Evolutionary conservation across 2,329 filamentous ascomycete species (phyloP).

Genomic region (Zymoseptoria brevis): DNA sequence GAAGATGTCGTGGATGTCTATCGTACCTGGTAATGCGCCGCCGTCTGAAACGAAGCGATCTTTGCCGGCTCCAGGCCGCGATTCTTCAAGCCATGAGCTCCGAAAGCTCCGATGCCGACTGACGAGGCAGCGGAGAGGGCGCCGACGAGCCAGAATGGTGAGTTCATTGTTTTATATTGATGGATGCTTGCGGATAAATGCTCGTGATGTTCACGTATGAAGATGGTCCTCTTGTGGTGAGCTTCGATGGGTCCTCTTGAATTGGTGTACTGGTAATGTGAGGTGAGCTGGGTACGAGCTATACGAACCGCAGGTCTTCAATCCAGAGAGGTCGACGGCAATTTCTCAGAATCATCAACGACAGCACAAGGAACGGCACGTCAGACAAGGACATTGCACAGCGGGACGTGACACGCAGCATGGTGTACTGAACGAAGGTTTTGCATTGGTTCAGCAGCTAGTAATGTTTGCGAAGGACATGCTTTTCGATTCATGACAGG

Average conservation of each 20-base stretch:
- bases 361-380: no score
- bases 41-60: slow-evolving; percentile 55
- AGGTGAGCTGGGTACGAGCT: not conserved
- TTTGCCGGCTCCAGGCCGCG: slow-evolving; percentile 51
- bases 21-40: slow-evolving; percentile 58
- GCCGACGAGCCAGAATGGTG: slow-evolving; percentile 52
- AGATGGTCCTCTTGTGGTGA: not conserved
- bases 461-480: not conserved
- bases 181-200: not conserved
- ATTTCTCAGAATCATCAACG: no score
- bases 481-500: not conserved
- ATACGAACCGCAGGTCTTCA: not conserved
- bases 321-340: no score
- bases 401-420: not conserved
- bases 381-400: no score
- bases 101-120: slow-evolving; percentile 58
- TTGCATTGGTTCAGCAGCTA: not conserved
- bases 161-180: slow-evolving; percentile 22
- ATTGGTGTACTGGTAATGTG: not conserved
- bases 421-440: not conserved
- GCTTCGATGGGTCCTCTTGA: not conserved
- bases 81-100: slow-evolving; percentile 58
- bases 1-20: no score
- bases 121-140: slow-evolving; percentile 55
- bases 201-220: not conserved